These are phyloP conservation scores for Zostera marina DNA, from an alignment of 116 monocot species.

Conservation along the genomic window DNA sequence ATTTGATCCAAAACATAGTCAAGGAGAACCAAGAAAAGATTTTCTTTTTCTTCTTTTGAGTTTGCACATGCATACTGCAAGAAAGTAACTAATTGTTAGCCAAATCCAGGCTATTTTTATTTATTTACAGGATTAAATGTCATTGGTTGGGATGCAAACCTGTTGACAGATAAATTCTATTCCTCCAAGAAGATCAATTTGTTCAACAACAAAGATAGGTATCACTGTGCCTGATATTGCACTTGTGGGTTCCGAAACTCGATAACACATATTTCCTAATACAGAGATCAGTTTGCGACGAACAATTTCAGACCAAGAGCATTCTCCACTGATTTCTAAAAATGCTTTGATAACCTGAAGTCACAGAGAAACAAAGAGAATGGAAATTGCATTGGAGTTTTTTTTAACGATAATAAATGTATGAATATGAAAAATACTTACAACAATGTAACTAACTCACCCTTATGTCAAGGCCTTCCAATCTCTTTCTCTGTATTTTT, in stretches of 20 bases:
- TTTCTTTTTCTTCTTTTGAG: conserved; percentile 66
- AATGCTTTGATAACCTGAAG: conserved; percentile 69
- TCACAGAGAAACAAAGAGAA: conserved; percentile 1
- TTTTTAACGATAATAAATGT: background rate
- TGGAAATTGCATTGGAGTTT: background rate
- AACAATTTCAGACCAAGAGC: conserved; percentile 83
- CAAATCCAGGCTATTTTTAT: too few species aligned
- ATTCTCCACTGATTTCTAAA: conserved; percentile 64
- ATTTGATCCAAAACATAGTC: conserved; percentile 75
- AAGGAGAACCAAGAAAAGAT: conserved; percentile 73
- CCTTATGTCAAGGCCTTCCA: conserved; percentile 93
- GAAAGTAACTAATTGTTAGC: background rate
- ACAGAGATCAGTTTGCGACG: conserved; percentile 82
- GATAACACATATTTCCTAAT: conserved; percentile 83
- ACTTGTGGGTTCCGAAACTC: conserved; percentile 12
- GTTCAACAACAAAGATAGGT: conserved; percentile 42
- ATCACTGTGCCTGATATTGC: conserved; percentile 6
- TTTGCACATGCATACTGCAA: conserved; percentile 89
- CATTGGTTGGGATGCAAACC: conserved; percentile 42
- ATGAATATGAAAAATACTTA: background rate
- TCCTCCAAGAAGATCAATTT: conserved; percentile 79
- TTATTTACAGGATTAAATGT: too few species aligned
- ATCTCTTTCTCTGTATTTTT: conserved; percentile 58
- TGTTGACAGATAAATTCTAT: conserved; percentile 85
- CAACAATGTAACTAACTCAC: conserved; percentile 18